Conservation (phyloP, 2,329 filamentous ascomycete species). For the Pseudogymnoascus sp. region DNA sequence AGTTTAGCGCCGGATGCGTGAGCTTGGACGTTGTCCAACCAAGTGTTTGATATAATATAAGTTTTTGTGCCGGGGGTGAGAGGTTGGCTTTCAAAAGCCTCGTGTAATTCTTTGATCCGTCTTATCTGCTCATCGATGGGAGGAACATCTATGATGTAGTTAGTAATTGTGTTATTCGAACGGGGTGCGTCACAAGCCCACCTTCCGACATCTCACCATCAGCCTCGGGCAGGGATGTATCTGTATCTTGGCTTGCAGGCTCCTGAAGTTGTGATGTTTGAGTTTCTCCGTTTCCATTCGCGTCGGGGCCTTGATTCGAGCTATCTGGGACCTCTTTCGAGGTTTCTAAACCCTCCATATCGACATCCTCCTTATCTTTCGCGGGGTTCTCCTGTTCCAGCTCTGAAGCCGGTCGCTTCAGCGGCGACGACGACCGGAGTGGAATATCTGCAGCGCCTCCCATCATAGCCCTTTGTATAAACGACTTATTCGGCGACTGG, state of each 20-base stretch:
- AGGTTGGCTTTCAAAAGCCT: constrained; percentile 36
- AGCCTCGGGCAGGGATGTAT: background rate
- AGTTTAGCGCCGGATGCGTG: constrained; percentile 52
- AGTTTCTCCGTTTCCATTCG: background rate
- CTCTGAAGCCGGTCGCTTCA: constrained; percentile 52
- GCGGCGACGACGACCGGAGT: constrained; percentile 56
- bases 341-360: constrained; percentile 24
- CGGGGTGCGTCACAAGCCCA: background rate
- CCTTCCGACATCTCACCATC: background rate
- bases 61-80: constrained; percentile 43
- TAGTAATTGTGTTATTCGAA: background rate
- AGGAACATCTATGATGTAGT: constrained; percentile 27
- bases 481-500: constrained; percentile 45
- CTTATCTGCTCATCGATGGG: constrained; percentile 65
- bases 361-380: constrained; percentile 27
- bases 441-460: constrained; percentile 50
- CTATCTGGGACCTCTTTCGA: background rate
- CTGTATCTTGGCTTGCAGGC: background rate
- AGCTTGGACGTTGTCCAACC: constrained; percentile 68
- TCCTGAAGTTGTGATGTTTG: background rate
- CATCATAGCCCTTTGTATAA: constrained; percentile 47
- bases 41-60: constrained; percentile 70
- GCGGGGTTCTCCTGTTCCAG: constrained; percentile 23
- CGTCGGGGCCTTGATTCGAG: background rate
- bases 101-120: constrained; percentile 57